A percentile compares a stretch with the other conserved stretches of the same genome.
Conservation (phyloP, 2,329 filamentous ascomycete genomes). For the Madurella mycetomatis region DNA sequence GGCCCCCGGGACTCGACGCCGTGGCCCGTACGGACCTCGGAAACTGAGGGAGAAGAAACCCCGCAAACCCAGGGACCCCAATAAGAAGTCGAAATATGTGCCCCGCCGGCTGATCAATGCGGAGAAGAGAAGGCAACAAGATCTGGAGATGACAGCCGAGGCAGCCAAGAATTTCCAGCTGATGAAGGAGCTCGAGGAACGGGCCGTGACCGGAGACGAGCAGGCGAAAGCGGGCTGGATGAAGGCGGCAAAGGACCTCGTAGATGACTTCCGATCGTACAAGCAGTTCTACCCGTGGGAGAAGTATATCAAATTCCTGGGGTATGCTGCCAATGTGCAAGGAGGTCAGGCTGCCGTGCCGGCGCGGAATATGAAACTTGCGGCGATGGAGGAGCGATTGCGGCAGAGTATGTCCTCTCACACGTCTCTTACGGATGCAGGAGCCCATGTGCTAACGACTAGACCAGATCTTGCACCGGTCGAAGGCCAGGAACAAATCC, state of each 20-base stretch:
- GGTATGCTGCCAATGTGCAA: constrained; percentile 35
- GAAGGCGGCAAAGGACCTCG: constrained; percentile 53
- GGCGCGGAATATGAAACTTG: constrained; percentile 40
- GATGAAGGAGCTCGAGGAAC: constrained; percentile 38
- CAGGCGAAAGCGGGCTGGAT: constrained; percentile 52
- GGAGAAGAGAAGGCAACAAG: constrained; percentile 42
- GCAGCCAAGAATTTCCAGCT: constrained; percentile 37
- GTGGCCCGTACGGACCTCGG: constrained; percentile 22
- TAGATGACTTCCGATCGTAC: constrained; percentile 60
- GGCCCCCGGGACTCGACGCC: constrained; percentile 18
- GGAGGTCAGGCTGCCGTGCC: constrained; percentile 32
- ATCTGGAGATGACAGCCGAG: constrained; percentile 34
- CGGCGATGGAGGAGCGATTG: constrained; percentile 53
- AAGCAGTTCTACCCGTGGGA: constrained; percentile 65
- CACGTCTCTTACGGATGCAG: neutral
- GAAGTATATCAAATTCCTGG: constrained; percentile 57
- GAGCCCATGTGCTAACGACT: neutral
- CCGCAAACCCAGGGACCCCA: constrained; percentile 24
- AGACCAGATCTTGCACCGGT: constrained; percentile 28
- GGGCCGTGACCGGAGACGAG: constrained; percentile 29
- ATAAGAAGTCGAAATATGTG: constrained; percentile 35
- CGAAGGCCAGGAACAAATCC: constrained; percentile 29
- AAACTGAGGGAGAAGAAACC: constrained; percentile 25
- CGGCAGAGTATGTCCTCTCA: constrained; percentile 35
- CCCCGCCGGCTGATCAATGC: constrained; percentile 44